Evolutionary conservation across 768 basidiomycete genomes (phyloP).

Genomic region (Lactarius psammicola): DNA sequence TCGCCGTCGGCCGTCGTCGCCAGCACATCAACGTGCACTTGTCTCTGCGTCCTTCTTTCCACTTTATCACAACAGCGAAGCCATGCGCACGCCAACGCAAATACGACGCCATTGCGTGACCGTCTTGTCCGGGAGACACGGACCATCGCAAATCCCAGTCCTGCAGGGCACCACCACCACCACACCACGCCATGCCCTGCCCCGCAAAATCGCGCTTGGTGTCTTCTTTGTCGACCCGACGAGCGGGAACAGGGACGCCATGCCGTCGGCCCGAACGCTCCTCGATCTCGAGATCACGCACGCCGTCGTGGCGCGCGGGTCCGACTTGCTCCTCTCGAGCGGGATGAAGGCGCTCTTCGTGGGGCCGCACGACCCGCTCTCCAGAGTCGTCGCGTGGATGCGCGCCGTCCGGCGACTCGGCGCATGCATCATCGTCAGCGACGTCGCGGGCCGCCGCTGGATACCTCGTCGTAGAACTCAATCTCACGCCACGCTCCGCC

Average conservation of each 20-base stretch:
- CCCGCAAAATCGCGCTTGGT: constrained; percentile 19
- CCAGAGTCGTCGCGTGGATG: constrained; percentile 22
- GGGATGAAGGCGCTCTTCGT: constrained; percentile 23
- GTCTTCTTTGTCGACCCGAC: constrained; percentile 11
- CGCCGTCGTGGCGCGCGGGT: constrained; percentile 8
- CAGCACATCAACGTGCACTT: neutral
- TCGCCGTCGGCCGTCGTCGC: neutral
- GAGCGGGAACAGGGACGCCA: neutral
- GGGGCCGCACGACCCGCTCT: constrained; percentile 17
- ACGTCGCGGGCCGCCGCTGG: constrained; percentile 16
- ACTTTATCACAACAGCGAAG: neutral
- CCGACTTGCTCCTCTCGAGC: neutral
- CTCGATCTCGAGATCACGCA: constrained; percentile 18
- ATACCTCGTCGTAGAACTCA: constrained; percentile 19
- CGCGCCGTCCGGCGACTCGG: constrained; percentile 17
- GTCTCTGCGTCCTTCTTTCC: too few species aligned
- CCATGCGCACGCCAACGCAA: constrained; percentile 3
- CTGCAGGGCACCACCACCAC: neutral
- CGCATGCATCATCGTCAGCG: constrained; percentile 14
- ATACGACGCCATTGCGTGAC: neutral
- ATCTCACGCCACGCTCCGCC: constrained; percentile 15
- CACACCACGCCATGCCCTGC: neutral
- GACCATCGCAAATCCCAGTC: neutral
- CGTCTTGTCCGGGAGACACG: neutral
- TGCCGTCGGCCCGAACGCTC: neutral